Percentiles rank a stretch among this genome's conserved stretches.
These are phyloP conservation scores for Begonia peltatifolia DNA, from an alignment of 306 rosid species.

Conservation along the genomic window DNA sequence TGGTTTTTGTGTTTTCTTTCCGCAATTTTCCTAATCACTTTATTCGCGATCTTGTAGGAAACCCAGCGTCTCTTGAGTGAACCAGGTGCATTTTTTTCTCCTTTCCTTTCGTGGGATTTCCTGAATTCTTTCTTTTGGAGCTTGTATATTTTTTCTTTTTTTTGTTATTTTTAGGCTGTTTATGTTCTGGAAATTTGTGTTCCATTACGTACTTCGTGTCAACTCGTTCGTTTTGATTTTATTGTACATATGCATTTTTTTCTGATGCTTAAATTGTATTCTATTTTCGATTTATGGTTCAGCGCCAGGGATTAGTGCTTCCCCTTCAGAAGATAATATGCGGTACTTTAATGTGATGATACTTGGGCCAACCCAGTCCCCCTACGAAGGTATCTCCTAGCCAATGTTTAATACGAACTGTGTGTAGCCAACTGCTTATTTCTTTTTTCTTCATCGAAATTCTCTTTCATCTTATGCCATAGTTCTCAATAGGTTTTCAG, in stretches of 20 bases:
- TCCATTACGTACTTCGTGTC: not conserved
- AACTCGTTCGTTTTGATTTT: not conserved
- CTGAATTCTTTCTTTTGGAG: conserved; percentile 1
- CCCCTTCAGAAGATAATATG: conserved; percentile 96
- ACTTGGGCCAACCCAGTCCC: conserved; percentile 97
- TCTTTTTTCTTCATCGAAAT: not conserved
- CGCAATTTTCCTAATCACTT: conserved; percentile 8
- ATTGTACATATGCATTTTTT: not conserved
- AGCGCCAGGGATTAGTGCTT: conserved; percentile 98
- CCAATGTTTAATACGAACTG: not conserved
- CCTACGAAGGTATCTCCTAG: conserved; percentile 61
- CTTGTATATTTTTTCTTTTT: not conserved
- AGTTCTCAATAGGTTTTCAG: not conserved
- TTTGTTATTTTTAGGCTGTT: not conserved
- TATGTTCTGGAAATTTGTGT: not conserved
- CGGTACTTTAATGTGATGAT: conserved; percentile 95
- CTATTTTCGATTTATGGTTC: conserved; percentile 20
- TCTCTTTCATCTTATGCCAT: not conserved
- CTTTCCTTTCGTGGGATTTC: conserved; percentile 1
- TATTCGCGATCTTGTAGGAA: conserved; percentile 48
- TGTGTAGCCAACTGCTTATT: not conserved
- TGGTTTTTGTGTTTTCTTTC: conserved; percentile 3
- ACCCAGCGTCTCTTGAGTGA: conserved; percentile 98
- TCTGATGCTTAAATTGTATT: conserved; percentile 1
- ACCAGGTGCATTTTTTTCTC: conserved; percentile 40